Evolutionary conservation across 2,329 filamentous ascomycete species (phyloP), one percentile per base, ranked within the genome.

Genomic region (Xylariaceae sp.): DNA sequence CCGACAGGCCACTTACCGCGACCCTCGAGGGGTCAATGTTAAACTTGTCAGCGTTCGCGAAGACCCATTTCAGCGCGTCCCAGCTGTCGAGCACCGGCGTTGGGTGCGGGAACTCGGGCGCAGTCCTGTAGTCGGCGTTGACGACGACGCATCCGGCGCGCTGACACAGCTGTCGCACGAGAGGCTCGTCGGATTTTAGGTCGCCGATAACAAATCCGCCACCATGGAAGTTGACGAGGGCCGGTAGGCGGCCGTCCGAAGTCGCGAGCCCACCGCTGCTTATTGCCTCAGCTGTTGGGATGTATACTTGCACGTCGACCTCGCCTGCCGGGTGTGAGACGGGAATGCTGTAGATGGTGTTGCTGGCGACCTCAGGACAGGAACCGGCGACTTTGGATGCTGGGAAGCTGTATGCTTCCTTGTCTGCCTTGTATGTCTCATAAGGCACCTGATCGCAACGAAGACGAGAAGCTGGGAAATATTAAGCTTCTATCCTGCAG

Each of bases 41-140:
- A 29, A 64, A 59, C 14, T 66, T 47, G 1, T 69, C 67, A 16
- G 74, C 75, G 8, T 73, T 64, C 9, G 65, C 53, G 56, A 74
- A 67, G 26, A 78, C 67, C 63, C 78, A 74, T 54, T 75, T 68
- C 29, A 82, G 63, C 2, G 76, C 77, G 6, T 75, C 76, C 66
- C 78, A 82, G 46, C 76, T 76, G 68, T 84, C 81, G n/a, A 78
- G 74, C 16, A 79, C 73, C 26, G 72, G 73, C 12, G 75, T 74
- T n/a, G 81, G 81, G 55, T 80, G 82, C 4, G 76, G 69, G 59
- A 76, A 65, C 65, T 83, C 80, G 7, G 81, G 81, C 0, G 81
- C 77, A 1, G 82, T 74, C 4, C 81, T 76, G 63, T 83, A 84
- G n/a, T 68, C 79, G 9, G 83, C 76, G 61, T 82, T 78, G 51